Base-by-base conservation (phyloP, 2,329 filamentous ascomycete species). In the Phyllosticta citrichinensis region DNA sequence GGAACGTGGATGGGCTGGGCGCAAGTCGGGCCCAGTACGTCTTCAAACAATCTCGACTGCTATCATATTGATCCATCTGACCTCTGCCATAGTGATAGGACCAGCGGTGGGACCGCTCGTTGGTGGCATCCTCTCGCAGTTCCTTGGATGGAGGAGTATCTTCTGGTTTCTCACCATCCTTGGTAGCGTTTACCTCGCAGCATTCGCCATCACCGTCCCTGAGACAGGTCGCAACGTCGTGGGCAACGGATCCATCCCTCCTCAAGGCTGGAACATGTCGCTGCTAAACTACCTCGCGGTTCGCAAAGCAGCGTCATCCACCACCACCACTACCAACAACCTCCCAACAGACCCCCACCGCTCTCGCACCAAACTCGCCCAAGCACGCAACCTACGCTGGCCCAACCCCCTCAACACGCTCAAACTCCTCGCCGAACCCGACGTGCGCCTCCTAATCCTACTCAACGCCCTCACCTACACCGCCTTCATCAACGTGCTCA, bases 341-440 rank as follows among this genome's bases (percentile, higher is more conserved):
- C n/a, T n/a, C n/a, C 5, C 10, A 33, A 51, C 62, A 22, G 33
- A 51, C 22, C 2, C 58, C 24, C 54, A 65, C 3, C 62, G 69
- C 8, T 63, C 65, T 5, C 65, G 65, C n/a, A 66, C 69, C 11
- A 58, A 63, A 3, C 62, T 74, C 14, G 65, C 68, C 8, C 63
- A 65, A 6, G 66, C 67, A 10, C 68, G 71, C 17, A 74, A 72
- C 53, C 66, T 78, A 5, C 68, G 69, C 2, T 74, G 76, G 27
- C 78, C 78, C 0, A 81, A 80, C 60, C 77, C 78, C 0, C 63
- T 79, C 5, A 68, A 70, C 24, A 73, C 74, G 0, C 66, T 80
- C 25, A 64, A 66, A 8, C 70, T 80, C 30, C 65, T 78, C 33
- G 59, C 66, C 5, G 69, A 77, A 57, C 76, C 76, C 61, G 74